These are phyloP conservation scores for Polyporus arcularius DNA, from an alignment of 768 basidiomycete genomes.

Conservation along the genomic window DNA sequence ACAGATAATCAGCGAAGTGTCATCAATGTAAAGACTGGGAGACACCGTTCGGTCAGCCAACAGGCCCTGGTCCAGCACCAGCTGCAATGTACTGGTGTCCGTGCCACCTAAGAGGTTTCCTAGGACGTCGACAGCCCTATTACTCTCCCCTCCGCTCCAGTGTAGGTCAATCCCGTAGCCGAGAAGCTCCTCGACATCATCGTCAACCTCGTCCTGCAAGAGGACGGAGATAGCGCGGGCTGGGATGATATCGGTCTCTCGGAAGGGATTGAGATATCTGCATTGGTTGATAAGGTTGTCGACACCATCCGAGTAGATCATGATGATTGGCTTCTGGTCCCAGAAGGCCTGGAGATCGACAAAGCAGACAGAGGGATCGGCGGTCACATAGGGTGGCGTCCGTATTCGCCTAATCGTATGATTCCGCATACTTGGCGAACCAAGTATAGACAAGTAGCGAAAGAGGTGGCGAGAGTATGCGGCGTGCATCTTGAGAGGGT, in stretches of 20 bases:
- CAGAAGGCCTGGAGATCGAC: not conserved
- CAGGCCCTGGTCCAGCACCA: not conserved
- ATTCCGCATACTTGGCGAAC: not conserved
- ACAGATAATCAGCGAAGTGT: not conserved
- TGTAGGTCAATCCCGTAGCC: not conserved
- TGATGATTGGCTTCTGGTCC: not conserved
- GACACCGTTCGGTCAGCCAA: not conserved
- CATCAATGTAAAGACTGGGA: not conserved
- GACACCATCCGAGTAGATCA: constrained; percentile 2
- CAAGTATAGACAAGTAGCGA: not conserved
- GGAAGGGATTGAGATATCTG: not conserved
- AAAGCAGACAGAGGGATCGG: not conserved
- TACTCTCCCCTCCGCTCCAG: not conserved
- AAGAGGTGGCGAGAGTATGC: not conserved
- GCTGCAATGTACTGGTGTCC: not conserved
- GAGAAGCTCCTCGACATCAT: not conserved
- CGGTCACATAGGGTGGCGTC: constrained; percentile 1
- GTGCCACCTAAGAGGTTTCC: not conserved
- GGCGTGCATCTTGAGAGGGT: not conserved
- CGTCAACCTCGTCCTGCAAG: not conserved
- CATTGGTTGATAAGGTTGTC: constrained; percentile 1
- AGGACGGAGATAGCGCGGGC: not conserved
- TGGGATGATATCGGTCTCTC: not conserved
- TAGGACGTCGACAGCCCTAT: not conserved
- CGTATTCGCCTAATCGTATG: not conserved